These are phyloP conservation scores for Typha latifolia DNA, from an alignment of 176 grass and related monocot genomes.

Conservation along the genomic window DNA sequence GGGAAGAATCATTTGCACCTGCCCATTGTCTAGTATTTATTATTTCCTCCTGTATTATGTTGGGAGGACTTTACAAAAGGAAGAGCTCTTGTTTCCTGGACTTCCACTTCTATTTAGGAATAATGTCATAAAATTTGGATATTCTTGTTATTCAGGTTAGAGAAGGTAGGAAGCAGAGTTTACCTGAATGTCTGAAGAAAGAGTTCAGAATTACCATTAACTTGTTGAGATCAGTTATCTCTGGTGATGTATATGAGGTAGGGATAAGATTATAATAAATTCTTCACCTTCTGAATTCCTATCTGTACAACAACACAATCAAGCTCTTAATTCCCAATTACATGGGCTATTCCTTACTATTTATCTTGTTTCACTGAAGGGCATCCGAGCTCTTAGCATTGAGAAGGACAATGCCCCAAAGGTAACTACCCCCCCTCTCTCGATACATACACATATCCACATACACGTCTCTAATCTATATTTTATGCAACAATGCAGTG, in stretches of 20 bases:
- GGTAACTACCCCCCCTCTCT: conserved; percentile 25
- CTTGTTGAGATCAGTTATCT: conserved; percentile 56
- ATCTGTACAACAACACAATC: background rate
- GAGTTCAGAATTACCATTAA: conserved; percentile 97
- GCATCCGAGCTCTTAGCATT: conserved; percentile 85
- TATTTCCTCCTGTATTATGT: too few relatives aligned
- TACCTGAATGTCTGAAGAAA: conserved; percentile 79
- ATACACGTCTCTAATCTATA: background rate
- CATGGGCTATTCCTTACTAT: conserved; percentile 8
- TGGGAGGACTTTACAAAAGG: too few relatives aligned
- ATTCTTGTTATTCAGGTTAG: conserved; percentile 37
- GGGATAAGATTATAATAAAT: background rate
- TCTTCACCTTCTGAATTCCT: background rate
- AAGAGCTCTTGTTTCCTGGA: background rate
- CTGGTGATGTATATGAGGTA: conserved; percentile 82
- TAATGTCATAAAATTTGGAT: conserved; percentile 15
- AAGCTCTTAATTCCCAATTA: background rate
- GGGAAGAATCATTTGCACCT: too few relatives aligned
- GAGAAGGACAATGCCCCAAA: conserved; percentile 95
- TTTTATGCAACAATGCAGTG: conserved; percentile 38
- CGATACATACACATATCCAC: background rate
- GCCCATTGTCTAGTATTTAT: too few relatives aligned
- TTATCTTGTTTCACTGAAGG: conserved; percentile 29
- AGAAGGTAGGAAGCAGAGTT: conserved; percentile 61
- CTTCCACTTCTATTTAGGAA: background rate